Evolutionary conservation across 1,139 yeast species (phyloP).

Genomic region (Saccharomycopsis hybrid): DNA sequence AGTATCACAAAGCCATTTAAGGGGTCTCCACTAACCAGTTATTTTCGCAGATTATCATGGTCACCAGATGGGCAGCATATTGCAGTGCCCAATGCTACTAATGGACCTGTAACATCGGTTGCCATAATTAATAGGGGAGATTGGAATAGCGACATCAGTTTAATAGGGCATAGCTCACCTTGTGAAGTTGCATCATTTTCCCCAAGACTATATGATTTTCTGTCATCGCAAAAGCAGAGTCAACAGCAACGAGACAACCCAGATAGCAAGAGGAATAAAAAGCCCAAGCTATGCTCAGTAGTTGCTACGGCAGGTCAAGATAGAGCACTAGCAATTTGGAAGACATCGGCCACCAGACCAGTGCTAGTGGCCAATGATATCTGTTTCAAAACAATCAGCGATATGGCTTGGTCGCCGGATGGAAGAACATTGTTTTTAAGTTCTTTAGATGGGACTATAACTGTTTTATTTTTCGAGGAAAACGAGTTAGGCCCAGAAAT

Average conservation of each 20-base stretch:
- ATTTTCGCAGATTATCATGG: slow-evolving; percentile 91
- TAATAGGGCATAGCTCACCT: slow-evolving; percentile 95
- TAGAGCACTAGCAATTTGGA: slow-evolving; percentile 65
- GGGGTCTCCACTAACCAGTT: slow-evolving; percentile 87
- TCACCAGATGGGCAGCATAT: slow-evolving; percentile 97
- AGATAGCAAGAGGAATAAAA: slow-evolving; percentile 23
- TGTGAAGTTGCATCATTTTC: slow-evolving; percentile 91
- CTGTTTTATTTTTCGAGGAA: slow-evolving; percentile 59
- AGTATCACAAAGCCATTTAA: slow-evolving; percentile 77
- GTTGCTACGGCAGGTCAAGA: slow-evolving; percentile 81
- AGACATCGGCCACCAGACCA: slow-evolving; percentile 54
- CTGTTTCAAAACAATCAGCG: slow-evolving; percentile 59
- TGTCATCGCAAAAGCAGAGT: slow-evolving; percentile 26
- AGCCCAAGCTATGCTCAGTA: slow-evolving; percentile 39
- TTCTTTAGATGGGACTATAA: slow-evolving; percentile 80
- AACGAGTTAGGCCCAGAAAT: slow-evolving; percentile 72
- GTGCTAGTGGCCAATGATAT: slow-evolving; percentile 59
- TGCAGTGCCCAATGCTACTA: slow-evolving; percentile 95
- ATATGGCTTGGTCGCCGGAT: slow-evolving; percentile 71
- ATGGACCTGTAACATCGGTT: slow-evolving; percentile 91
- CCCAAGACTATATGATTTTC: slow-evolving; percentile 55
- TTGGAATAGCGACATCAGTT: slow-evolving; percentile 84
- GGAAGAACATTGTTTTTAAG: slow-evolving; percentile 68
- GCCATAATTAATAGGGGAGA: slow-evolving; percentile 84
- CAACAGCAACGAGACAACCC: slow-evolving; percentile 22